phyloP scores from a whole-genome alignment of 2,329 filamentous ascomycete species.

The Verticillium isaacii region DNA sequence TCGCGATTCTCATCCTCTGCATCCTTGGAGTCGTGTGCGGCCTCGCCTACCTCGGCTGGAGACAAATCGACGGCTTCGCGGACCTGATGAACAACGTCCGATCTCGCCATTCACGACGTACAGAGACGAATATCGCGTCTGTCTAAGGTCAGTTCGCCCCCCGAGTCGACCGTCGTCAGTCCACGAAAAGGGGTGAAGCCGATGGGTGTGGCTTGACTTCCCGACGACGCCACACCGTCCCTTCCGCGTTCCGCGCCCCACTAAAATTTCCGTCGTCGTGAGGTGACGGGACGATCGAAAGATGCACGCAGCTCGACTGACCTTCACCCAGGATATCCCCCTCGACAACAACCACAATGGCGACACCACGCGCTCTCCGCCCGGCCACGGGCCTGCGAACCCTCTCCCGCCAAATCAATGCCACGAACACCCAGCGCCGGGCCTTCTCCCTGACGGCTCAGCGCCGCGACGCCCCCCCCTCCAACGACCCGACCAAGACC shows the following conservation, averaged over 20 bases:
- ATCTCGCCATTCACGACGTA: conserved; percentile 16
- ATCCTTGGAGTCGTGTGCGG: conserved; percentile 22
- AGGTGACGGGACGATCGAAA: background rate
- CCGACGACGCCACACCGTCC: background rate
- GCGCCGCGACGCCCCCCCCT: background rate
- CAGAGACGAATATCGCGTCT: background rate
- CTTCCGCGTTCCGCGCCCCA: background rate
- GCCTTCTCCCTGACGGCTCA: background rate
- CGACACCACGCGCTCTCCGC: background rate
- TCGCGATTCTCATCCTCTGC: conserved; percentile 26
- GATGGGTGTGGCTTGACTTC: background rate
- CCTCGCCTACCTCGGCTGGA: conserved; percentile 23
- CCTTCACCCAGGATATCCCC: background rate
- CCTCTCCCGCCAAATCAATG: background rate
- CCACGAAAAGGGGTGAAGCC: background rate
- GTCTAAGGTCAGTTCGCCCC: background rate
- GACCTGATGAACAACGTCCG: conserved; percentile 1
- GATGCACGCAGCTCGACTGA: background rate
- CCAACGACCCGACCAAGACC: conserved; percentile 39
- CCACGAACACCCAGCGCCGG: background rate
- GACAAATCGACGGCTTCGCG: conserved; percentile 23
- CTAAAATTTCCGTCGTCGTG: background rate
- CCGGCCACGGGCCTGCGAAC: background rate
- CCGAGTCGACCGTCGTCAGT: background rate
- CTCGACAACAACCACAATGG: background rate